Evolutionary conservation across 2,329 filamentous ascomycete species (phyloP), one percentile per base, ranked within the genome.

Genomic region (Aulographum hederae): DNA sequence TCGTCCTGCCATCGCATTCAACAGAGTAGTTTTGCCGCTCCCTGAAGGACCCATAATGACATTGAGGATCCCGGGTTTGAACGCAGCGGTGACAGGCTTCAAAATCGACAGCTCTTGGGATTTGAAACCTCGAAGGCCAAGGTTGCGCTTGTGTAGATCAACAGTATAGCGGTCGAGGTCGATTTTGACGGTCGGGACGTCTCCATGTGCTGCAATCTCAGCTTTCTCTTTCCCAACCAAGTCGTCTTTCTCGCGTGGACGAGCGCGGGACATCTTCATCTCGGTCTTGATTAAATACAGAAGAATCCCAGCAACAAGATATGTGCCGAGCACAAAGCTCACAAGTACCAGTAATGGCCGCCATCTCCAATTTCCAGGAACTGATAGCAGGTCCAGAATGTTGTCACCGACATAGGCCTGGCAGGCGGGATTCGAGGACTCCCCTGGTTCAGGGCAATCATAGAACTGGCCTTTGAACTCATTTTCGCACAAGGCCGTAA

Each of bases 141-240:
- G 36, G 0, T 60, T 60, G 17, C 66, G 61, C 48, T 78, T 81
- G 34, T 75, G 67, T 10, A 84, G 57, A 5, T 62, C 60, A 12
- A 85, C 52, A 0, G 65, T 62, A 41, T 79, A 82, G 0, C 64
- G 54, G 2, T 78, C 63, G 0, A 85, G 58, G 1, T 61, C 61
- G 5, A 85, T 65, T 31, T 71, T 67, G 21, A 85, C 71, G 2
- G 65, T 65, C 3, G 73, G 62, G 2, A 70, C 57, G 29, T 67
- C 59, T 6, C 57, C 54, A 2, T 62, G 54, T 2, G 6, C 68
- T 65, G 3, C 63, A 1, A 59, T 60, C 1, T 53, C 55, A 58
- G 80, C 68, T 43, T 73, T 76, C 40, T 81, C 75, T 44, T 81
- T 82, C 4, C 75, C 73, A 5, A 70, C 67, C 0, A 73, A 76